phyloP scores from a whole-genome alignment of 2,329 filamentous ascomycete species.

The Trichoderma semiorbis region DNA sequence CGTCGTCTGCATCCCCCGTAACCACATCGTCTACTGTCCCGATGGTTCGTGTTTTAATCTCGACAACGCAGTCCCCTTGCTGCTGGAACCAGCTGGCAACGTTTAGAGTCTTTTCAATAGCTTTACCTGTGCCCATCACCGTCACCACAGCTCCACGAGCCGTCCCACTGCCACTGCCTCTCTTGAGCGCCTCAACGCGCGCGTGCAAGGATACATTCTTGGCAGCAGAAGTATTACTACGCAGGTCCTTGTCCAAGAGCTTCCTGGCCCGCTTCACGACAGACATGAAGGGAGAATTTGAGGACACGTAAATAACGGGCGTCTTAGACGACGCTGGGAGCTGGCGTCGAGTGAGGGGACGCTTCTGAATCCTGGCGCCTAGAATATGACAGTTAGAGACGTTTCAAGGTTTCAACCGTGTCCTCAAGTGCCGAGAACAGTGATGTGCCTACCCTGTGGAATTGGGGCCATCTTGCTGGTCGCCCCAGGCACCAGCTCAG shows the following conservation, averaged over 20 bases:
- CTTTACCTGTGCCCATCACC: slow-evolving; percentile 63
- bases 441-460: slow-evolving; percentile 29
- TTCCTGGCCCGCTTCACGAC: slow-evolving; percentile 63
- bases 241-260: slow-evolving; percentile 54
- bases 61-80: slow-evolving; percentile 56
- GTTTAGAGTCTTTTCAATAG: slow-evolving; percentile 60
- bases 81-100: slow-evolving; percentile 64
- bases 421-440: slow-evolving; percentile 9
- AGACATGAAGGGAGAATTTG: slow-evolving; percentile 64
- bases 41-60: slow-evolving; percentile 59
- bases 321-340: slow-evolving; percentile 42
- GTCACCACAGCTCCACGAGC: slow-evolving; percentile 43
- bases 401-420: background rate
- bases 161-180: slow-evolving; percentile 27
- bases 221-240: slow-evolving; percentile 43
- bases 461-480: slow-evolving; percentile 36
- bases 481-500: slow-evolving; percentile 23
- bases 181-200: slow-evolving; percentile 43
- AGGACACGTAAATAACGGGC: slow-evolving; percentile 60
- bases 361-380: slow-evolving; percentile 50
- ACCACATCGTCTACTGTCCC: slow-evolving; percentile 66
- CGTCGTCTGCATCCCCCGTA: slow-evolving; percentile 34
- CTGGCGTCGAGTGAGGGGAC: slow-evolving; percentile 42
- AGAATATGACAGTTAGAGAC: slow-evolving; percentile 9
- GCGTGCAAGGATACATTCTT: slow-evolving; percentile 45